Evolutionary conservation across 805 yeast genomes (phyloP).

Genomic region (Blastobotrys attinorum): DNA sequence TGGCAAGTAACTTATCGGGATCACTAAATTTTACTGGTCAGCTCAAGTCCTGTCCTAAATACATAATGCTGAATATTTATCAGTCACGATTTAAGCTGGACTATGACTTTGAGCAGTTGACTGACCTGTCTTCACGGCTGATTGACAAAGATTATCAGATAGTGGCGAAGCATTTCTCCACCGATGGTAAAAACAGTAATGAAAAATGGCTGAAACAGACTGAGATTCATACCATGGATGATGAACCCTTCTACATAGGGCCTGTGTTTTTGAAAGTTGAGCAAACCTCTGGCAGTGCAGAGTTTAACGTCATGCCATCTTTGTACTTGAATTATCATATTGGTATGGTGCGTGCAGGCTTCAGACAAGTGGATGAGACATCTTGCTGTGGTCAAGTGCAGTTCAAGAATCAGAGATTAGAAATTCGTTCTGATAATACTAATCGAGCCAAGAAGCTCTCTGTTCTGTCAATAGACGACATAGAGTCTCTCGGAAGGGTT

Average conservation of each 20-base stretch:
- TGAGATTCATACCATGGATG: background rate
- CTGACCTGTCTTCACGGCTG: background rate
- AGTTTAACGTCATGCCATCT: conserved; percentile 4
- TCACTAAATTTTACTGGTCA: background rate
- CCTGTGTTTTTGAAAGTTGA: conserved; percentile 1
- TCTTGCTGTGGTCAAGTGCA: background rate
- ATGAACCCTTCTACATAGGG: too few species aligned
- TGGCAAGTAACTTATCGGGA: background rate
- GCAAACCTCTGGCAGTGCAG: background rate
- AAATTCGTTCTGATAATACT: background rate
- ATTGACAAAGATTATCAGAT: background rate
- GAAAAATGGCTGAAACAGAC: too few species aligned
- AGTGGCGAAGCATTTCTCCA: too few species aligned
- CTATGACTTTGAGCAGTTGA: too few species aligned
- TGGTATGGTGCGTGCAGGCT: background rate
- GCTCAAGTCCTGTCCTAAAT: background rate
- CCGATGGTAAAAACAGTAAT: too few species aligned
- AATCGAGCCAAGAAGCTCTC: background rate
- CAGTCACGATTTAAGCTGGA: background rate
- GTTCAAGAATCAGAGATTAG: background rate
- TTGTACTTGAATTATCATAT: background rate
- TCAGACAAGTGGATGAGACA: conserved; percentile 4
- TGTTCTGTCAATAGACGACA: background rate
- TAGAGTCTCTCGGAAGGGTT: conserved; percentile 1
- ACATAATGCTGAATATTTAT: background rate